Evolutionary conservation across 148 eudicot species (phyloP).

Genomic region (Spergularia bocconei): DNA sequence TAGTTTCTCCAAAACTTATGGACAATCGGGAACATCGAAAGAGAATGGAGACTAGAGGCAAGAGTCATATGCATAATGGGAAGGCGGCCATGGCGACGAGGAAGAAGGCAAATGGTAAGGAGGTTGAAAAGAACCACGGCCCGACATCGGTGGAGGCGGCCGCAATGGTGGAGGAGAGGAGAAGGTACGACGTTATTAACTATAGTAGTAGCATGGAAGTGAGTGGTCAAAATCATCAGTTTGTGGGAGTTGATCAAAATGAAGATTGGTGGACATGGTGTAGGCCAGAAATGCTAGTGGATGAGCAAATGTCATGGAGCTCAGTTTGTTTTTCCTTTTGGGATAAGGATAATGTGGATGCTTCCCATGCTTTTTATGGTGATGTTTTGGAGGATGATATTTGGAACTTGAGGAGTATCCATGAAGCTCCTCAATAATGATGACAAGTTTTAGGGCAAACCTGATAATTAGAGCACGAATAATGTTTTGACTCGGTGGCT

Average conservation of each 20-base stretch:
- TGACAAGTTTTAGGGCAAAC: not conserved
- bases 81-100: not conserved
- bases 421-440: slow-evolving; percentile 28
- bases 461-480: too few species aligned
- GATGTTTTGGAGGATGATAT: slow-evolving; percentile 53
- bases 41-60: not conserved
- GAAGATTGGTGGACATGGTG: slow-evolving; percentile 32
- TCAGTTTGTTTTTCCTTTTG: slow-evolving; percentile 47
- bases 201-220: not conserved
- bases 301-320: slow-evolving; percentile 72
- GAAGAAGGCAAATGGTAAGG: not conserved
- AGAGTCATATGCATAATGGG: not conserved
- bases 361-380: slow-evolving; percentile 24
- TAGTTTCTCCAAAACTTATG: not conserved
- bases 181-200: not conserved
- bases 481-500: too few species aligned
- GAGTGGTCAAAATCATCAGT: not conserved
- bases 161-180: slow-evolving; percentile 21
- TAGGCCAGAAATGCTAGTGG: slow-evolving; percentile 33
- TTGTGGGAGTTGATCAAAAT: not conserved
- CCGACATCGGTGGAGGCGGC: not conserved
- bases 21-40: not conserved
- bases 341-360: slow-evolving; percentile 30
- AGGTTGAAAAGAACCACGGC: not conserved
- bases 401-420: slow-evolving; percentile 44